A percentile compares a stretch with the other conserved stretches of the same genome.
Conservation (phyloP, 805 yeast genomes). For the Spathaspora passalidarum region DNA sequence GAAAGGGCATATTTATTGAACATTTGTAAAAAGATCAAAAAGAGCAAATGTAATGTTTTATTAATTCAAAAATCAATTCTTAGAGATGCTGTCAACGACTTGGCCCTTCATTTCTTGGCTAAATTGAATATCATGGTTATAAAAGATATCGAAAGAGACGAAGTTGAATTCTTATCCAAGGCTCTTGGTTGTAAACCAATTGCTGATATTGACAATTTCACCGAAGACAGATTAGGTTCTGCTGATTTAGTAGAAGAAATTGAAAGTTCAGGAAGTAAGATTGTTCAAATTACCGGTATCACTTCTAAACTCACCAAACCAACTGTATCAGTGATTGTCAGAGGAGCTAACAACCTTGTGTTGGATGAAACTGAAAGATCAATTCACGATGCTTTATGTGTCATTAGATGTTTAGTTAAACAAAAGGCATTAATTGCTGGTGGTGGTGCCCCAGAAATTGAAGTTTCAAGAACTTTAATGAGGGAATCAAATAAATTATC, state of each 20-base stretch:
- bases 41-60: slow-evolving; percentile 92
- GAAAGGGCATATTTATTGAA: slow-evolving; percentile 94
- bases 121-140: slow-evolving; percentile 92
- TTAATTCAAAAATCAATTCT: slow-evolving; percentile 89
- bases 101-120: slow-evolving; percentile 90
- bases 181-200: slow-evolving; percentile 93
- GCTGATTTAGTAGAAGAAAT: slow-evolving; percentile 93
- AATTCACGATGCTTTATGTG: slow-evolving; percentile 96
- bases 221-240: slow-evolving; percentile 87
- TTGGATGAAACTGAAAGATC: slow-evolving; percentile 97
- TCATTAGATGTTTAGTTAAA: slow-evolving; percentile 80
- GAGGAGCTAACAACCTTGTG: slow-evolving; percentile 91
- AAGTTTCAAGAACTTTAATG: slow-evolving; percentile 70
- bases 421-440: slow-evolving; percentile 93
- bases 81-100: slow-evolving; percentile 91
- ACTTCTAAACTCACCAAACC: slow-evolving; percentile 49
- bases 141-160: slow-evolving; percentile 94
- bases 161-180: slow-evolving; percentile 82
- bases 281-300: slow-evolving; percentile 84
- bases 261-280: slow-evolving; percentile 85
- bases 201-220: slow-evolving; percentile 90
- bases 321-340: slow-evolving; percentile 85
- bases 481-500: slow-evolving; percentile 69
- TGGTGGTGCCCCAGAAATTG: slow-evolving; percentile 98
- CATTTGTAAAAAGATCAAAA: slow-evolving; percentile 93